phyloP scores from a whole-genome alignment of 768 basidiomycete genomes.

The Pholiota microspora region DNA sequence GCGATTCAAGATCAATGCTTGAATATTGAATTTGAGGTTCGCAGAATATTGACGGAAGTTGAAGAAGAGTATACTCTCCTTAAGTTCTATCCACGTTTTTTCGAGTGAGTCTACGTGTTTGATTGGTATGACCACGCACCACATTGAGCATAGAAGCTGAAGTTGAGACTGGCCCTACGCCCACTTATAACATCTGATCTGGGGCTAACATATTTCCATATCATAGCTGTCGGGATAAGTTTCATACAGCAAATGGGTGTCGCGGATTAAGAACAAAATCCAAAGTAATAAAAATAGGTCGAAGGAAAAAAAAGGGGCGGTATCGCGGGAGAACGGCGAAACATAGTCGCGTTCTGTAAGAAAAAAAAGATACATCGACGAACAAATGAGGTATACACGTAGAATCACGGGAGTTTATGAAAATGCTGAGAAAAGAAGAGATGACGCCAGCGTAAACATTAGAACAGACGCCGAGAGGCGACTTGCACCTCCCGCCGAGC shows the following conservation, averaged over 20 bases:
- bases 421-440: constrained; percentile 3
- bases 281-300: neutral
- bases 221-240: neutral
- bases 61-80: too few relatives aligned
- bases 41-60: too few relatives aligned
- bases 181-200: too few relatives aligned
- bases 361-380: neutral
- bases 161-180: too few relatives aligned
- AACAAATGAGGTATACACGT: neutral
- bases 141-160: too few relatives aligned
- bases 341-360: neutral
- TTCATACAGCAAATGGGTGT: neutral
- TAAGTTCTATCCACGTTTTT: too few relatives aligned
- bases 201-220: neutral
- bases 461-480: neutral
- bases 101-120: too few relatives aligned
- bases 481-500: constrained; percentile 4
- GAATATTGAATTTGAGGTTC: too few relatives aligned
- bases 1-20: too few relatives aligned
- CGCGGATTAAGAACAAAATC: neutral
- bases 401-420: constrained; percentile 1
- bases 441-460: neutral
- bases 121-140: too few relatives aligned
- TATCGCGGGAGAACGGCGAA: neutral
- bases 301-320: neutral